Percentiles rank a stretch among this genome's conserved stretches.
These are phyloP conservation scores for Colletotrichum spaethianum DNA, from an alignment of 2,329 filamentous ascomycete species.

Conservation along the genomic window DNA sequence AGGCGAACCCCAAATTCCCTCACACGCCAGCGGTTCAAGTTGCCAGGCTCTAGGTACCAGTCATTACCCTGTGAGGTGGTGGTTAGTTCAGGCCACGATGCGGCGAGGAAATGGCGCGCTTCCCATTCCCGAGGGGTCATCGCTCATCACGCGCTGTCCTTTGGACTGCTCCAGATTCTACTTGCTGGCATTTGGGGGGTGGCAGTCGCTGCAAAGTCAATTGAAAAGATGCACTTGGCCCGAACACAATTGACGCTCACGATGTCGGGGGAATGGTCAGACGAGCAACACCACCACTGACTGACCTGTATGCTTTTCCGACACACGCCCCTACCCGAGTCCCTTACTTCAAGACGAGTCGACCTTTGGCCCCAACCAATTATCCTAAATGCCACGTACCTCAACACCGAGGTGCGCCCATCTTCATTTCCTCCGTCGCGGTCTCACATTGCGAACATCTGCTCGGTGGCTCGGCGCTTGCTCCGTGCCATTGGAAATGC, in stretches of 20 bases:
- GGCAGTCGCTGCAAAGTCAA: slow-evolving; percentile 12
- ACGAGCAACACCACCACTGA: not conserved
- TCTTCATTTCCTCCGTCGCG: slow-evolving; percentile 27
- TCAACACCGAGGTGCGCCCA: slow-evolving; percentile 6
- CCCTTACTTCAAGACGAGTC: not conserved
- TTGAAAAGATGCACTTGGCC: not conserved
- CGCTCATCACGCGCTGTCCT: slow-evolving; percentile 16
- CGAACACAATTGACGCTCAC: not conserved
- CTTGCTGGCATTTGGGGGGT: slow-evolving; percentile 1
- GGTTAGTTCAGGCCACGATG: slow-evolving; percentile 9
- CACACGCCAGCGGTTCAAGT: slow-evolving; percentile 2
- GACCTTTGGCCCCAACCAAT: not conserved
- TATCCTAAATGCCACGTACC: not conserved
- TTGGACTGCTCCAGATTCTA: slow-evolving; percentile 27
- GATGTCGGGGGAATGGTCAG: slow-evolving; percentile 4
- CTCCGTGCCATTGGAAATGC: not conserved
- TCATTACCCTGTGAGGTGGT: not conserved
- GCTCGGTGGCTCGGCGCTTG: slow-evolving; percentile 27
- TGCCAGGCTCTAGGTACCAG: slow-evolving; percentile 8
- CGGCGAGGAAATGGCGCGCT: slow-evolving; percentile 23
- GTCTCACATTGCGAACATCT: slow-evolving; percentile 11
- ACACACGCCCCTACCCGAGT: not conserved
- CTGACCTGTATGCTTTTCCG: not conserved
- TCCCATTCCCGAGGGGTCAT: slow-evolving; percentile 2
- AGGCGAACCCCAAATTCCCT: not conserved